A percentile compares a stretch with the other conserved stretches of the same genome.
Conservation (phyloP, 495 filamentous ascomycete genomes). For the Bombardia bombarda region DNA sequence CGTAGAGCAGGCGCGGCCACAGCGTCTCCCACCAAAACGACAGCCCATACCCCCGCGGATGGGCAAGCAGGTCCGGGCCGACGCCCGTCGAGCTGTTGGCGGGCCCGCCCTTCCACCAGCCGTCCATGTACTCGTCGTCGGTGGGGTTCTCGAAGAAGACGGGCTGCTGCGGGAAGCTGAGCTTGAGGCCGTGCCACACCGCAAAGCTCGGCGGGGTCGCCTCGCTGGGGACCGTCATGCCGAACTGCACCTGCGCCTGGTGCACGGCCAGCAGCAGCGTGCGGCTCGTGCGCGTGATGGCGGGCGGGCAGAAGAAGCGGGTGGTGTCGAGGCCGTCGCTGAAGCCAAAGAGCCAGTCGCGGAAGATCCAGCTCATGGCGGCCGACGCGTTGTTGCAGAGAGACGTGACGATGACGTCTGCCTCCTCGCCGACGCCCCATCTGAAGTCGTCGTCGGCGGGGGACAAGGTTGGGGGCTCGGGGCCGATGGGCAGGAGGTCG, state of each 20-base stretch:
- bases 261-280: slow-evolving; percentile 20
- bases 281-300: slow-evolving; percentile 21
- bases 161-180: slow-evolving; percentile 29
- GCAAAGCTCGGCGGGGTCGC: slow-evolving; percentile 32
- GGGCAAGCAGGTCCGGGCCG: slow-evolving; percentile 14
- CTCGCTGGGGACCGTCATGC: slow-evolving; percentile 25
- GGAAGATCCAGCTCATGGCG: slow-evolving; percentile 40
- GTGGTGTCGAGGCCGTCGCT: slow-evolving; percentile 14
- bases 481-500: slow-evolving; percentile 41
- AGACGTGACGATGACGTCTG: slow-evolving; percentile 46
- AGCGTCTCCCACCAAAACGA: slow-evolving; percentile 27
- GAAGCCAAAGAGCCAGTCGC: slow-evolving; percentile 35
- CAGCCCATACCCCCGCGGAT: slow-evolving; percentile 18
- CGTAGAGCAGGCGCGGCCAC: slow-evolving; percentile 17
- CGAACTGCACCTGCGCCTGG: slow-evolving; percentile 20
- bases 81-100: slow-evolving; percentile 15
- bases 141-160: slow-evolving; percentile 17
- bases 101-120: slow-evolving; percentile 30
- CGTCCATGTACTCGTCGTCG: slow-evolving; percentile 10
- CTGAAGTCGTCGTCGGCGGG: slow-evolving; percentile 38
- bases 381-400: slow-evolving; percentile 42
- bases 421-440: slow-evolving; percentile 55
- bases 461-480: slow-evolving; percentile 34
- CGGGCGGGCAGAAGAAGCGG: slow-evolving; percentile 28
- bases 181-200: slow-evolving; percentile 34